Evolutionary conservation across 306 rosid genomes (phyloP), one percentile per base, ranked within the genome.

Genomic region (Acacia acuminata): DNA sequence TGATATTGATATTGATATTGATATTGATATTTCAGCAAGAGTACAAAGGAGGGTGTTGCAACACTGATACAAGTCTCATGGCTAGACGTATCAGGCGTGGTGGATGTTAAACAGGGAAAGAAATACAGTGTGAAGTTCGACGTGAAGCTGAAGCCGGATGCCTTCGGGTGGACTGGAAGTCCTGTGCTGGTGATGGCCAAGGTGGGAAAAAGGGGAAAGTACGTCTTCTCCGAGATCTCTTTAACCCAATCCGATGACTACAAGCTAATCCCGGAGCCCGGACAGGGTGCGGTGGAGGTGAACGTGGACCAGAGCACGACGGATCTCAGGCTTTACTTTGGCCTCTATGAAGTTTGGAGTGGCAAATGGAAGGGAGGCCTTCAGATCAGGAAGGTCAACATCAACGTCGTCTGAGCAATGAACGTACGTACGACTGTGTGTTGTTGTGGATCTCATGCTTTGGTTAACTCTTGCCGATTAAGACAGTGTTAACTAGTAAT

Each of bases 281-380:
- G 6, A 38, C 42, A 34, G 38, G 0, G 0, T 36, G 0, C 0
- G 0, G 40, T 88, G 36, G 0, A 0, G 0, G 40, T 88, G 36
- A 0, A 0, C 12, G 5, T 56, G 32, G 32, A 22, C n/a, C n/a
- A n/a, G 0, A 0, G 0, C 0, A 0, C 17, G 0, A 0, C 1
- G 0, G 92, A 91, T 0, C 3, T 0, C 0, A 14, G 3, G 5
- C 87, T 94, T 69, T 72, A 91, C 70, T 94, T 94, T 40, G 98
- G 98, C 30, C 82, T 94, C 61, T 94, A 94, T 72, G 98, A 94
- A 87, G 97, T 94, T 24, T 94, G 98, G 98, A 92, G 92, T 11
- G 96, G 91, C 8, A 90, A 85, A 85, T 94, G 98, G 97, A 94
- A 94, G 79, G 97, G 98, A 22, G 98, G 98, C 10, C 83, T 94